phyloP scores from a whole-genome alignment of 768 basidiomycete species.

The Rhodotorula kratochvilovae region DNA sequence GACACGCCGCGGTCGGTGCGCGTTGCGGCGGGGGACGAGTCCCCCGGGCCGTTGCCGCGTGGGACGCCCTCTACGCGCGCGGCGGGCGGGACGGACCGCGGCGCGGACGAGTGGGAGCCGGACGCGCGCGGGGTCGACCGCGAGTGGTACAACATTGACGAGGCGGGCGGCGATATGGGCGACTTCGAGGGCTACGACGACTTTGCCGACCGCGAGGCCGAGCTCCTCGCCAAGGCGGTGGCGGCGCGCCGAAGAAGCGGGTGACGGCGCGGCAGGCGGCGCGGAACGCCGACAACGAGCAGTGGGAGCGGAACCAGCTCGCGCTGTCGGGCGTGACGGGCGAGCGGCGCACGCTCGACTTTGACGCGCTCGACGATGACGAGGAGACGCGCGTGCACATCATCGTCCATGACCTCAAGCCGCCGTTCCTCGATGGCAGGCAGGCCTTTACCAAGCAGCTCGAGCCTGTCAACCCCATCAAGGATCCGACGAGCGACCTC shows the following conservation, averaged over 20 bases:
- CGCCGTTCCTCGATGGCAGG: constrained; percentile 94
- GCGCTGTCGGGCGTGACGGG: constrained; percentile 89
- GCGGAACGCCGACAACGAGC: constrained; percentile 96
- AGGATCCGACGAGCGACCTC: constrained; percentile 89
- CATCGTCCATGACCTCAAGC: constrained; percentile 93
- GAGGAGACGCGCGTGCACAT: constrained; percentile 90
- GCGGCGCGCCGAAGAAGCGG: constrained; percentile 58
- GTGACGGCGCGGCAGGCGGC: constrained; percentile 92
- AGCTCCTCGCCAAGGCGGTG: constrained; percentile 44
- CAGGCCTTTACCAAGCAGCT: constrained; percentile 94
- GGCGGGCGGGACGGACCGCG: not conserved
- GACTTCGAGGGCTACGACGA: constrained; percentile 71
- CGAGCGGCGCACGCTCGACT: constrained; percentile 63
- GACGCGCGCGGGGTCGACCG: constrained; percentile 86
- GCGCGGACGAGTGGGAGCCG: constrained; percentile 82
- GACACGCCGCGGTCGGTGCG: constrained; percentile 41
- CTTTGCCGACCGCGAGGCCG: constrained; percentile 51
- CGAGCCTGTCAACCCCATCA: constrained; percentile 93
- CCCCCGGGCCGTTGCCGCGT: constrained; percentile 26
- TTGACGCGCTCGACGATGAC: constrained; percentile 87
- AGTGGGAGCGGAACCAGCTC: constrained; percentile 99
- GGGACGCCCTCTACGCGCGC: constrained; percentile 26
- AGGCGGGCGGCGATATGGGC: constrained; percentile 77
- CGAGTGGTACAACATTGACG: constrained; percentile 85
- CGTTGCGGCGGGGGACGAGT: constrained; percentile 38